Base-by-base conservation (phyloP, 306 rosid genomes). In the Acacia acuminata region DNA sequence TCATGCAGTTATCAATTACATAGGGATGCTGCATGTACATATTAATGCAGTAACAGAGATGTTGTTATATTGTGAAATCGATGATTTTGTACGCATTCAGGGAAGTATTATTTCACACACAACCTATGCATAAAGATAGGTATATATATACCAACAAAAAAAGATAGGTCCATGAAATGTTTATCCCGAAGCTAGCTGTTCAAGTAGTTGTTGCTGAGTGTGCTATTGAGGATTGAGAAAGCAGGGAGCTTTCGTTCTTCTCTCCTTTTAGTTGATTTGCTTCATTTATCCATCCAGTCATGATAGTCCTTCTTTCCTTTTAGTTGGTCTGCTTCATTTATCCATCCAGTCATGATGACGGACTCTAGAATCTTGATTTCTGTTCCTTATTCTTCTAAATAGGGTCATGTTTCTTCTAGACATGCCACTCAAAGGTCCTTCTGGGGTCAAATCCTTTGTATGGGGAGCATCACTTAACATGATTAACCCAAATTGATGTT, bases 131-230 rank as follows among this genome's bases (percentile, higher is more conserved):
- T 43, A 43, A 70, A 5, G 20, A 70, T 10, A 70, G 51, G 53
- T 47, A 22, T 24, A 8, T 20, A 55, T n/a, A 20, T 7, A 6
- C 60, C 60, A 51, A 17, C 2, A 8, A 55, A 55, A n/a, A 70
- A 70, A n/a, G 36, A 43, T 11, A 43, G 53, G 36, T 48, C 58
- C 17, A 24, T 71, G 15, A 25, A 71, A 25, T 14, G 40, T 24
- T 44, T n/a, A 71, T 8, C 36, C 61, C 64, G 73, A 84, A 68
- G 56, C 47, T 53, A 51, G 65, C 47, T 36, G 51, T 47, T 67
- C 13, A 38, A 76, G 61, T 69, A 45, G 77, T 24, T 73, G 58
- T 50, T 60, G 73, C 40, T 10, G 65, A 10, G 65, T 10, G 24
- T 63, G 14, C 14, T 43, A 71, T 44, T 71, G 75, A 43, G 36